Percentiles rank a stretch among this genome's conserved stretches.
Conservation (phyloP, 2,329 filamentous ascomycete genomes). For the Paecilomyces sp. region DNA sequence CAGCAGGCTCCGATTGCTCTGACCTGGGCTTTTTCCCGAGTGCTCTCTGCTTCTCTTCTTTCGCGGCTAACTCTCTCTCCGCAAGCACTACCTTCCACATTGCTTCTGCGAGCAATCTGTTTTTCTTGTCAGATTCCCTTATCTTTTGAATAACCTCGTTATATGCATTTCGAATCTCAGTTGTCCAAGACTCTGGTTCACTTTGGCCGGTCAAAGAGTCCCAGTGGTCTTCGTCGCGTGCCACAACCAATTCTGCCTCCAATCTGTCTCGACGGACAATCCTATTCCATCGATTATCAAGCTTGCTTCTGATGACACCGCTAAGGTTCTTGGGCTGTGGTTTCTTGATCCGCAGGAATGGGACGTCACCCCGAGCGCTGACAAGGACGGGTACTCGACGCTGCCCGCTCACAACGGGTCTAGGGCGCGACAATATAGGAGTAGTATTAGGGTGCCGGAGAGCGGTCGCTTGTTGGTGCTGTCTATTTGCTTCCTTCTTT, state of each 20-base stretch:
- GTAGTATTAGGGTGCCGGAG: constrained; percentile 24
- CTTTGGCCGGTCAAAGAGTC: constrained; percentile 23
- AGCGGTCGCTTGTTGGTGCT: constrained; percentile 20
- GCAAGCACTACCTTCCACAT: constrained; percentile 36
- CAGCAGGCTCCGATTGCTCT: not conserved
- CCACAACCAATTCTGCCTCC: constrained; percentile 21
- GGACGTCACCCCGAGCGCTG: constrained; percentile 31
- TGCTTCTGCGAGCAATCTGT: constrained; percentile 19
- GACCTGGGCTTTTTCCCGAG: not conserved
- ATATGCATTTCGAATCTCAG: constrained; percentile 12
- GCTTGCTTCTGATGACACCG: constrained; percentile 27
- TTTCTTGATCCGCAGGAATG: constrained; percentile 38
- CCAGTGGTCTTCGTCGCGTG: constrained; percentile 36
- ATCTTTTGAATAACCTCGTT: constrained; percentile 17
- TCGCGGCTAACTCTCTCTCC: constrained; percentile 27
- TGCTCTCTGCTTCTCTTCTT: constrained; percentile 10
- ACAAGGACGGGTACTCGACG: constrained; percentile 35
- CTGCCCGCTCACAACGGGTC: constrained; percentile 23
- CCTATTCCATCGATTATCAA: constrained; percentile 25
- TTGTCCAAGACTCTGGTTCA: constrained; percentile 17
- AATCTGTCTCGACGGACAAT: constrained; percentile 26
- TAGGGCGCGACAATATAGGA: constrained; percentile 30
- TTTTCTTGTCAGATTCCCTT: constrained; percentile 17
- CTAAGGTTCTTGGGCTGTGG: constrained; percentile 35
- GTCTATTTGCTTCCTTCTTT: constrained; percentile 17